Evolutionary conservation across 1,284 basidiomycete genomes (phyloP).

Genomic region (Stygiomarasmius scandens): DNA sequence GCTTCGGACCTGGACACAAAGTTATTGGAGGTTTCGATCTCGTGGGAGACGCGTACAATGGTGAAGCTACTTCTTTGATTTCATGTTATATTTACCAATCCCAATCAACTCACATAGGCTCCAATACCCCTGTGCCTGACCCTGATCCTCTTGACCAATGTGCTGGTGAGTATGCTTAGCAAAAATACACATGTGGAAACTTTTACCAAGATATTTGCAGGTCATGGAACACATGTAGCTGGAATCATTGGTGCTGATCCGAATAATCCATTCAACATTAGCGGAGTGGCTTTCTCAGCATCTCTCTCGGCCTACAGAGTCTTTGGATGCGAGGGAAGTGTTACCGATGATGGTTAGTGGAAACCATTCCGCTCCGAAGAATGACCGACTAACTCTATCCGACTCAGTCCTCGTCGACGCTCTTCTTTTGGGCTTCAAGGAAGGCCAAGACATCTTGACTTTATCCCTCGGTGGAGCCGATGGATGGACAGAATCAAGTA

Average conservation of each 20-base stretch:
- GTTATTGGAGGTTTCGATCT: slow-evolving; percentile 61
- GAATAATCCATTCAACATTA: slow-evolving; percentile 57
- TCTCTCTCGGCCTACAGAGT: slow-evolving; percentile 48
- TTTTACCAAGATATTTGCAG: slow-evolving; percentile 23
- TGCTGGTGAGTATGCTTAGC: slow-evolving; percentile 32
- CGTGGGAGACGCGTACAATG: slow-evolving; percentile 44
- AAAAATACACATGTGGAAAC: not conserved
- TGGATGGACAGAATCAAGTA: slow-evolving; percentile 59
- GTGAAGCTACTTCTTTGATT: not conserved
- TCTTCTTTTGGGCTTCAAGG: slow-evolving; percentile 46
- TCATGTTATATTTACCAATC: not conserved
- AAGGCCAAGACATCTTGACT: slow-evolving; percentile 62
- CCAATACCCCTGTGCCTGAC: slow-evolving; percentile 16
- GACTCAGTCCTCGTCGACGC: slow-evolving; percentile 50
- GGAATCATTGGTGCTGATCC: slow-evolving; percentile 66
- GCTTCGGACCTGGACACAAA: slow-evolving; percentile 63
- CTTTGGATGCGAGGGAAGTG: slow-evolving; percentile 49
- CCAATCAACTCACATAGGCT: not conserved
- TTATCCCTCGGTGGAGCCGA: slow-evolving; percentile 63
- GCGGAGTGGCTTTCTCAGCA: slow-evolving; percentile 52
- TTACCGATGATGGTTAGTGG: slow-evolving; percentile 46
- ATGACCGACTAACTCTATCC: not conserved
- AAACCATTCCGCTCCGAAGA: not conserved
- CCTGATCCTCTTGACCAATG: slow-evolving; percentile 44
- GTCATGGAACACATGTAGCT: slow-evolving; percentile 66